These are phyloP conservation scores for Chytriomyces sp. DNA, from an alignment of 192 early-diverging fungal genomes.

Conservation along the genomic window DNA sequence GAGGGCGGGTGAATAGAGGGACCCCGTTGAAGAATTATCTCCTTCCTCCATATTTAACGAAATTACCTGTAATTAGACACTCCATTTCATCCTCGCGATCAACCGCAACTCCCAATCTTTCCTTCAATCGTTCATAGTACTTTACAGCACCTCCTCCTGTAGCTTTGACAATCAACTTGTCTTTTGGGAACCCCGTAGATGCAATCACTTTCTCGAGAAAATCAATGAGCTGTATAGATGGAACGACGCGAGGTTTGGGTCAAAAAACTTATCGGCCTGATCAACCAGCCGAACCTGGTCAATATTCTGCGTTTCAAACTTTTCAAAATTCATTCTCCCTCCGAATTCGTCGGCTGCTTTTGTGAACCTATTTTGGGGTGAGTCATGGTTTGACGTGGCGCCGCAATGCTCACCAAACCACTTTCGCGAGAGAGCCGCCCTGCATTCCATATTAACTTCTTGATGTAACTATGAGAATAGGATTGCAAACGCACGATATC, in stretches of 20 bases:
- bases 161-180: conserved; percentile 52
- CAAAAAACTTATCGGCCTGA: no score
- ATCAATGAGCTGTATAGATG: conserved; percentile 67
- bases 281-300: no score
- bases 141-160: conserved; percentile 89
- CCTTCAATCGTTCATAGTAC: conserved; percentile 67
- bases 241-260: no score
- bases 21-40: no score
- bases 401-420: conserved; percentile 53
- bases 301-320: conserved; percentile 91
- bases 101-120: conserved; percentile 71
- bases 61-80: conserved; percentile 55
- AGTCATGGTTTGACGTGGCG: no score
- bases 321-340: conserved; percentile 88
- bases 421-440: conserved; percentile 64
- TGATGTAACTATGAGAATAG: background rate
- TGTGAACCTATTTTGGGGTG: conserved; percentile 45
- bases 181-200: conserved; percentile 33
- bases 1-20: no score
- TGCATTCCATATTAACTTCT: no score
- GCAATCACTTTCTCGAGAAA: conserved; percentile 75
- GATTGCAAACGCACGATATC: conserved; percentile 66
- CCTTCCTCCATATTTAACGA: no score
- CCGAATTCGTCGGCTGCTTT: conserved; percentile 54
- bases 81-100: conserved; percentile 95